These are phyloP conservation scores for Suillus discolor DNA, from an alignment of 768 basidiomycete species.

Conservation along the genomic window DNA sequence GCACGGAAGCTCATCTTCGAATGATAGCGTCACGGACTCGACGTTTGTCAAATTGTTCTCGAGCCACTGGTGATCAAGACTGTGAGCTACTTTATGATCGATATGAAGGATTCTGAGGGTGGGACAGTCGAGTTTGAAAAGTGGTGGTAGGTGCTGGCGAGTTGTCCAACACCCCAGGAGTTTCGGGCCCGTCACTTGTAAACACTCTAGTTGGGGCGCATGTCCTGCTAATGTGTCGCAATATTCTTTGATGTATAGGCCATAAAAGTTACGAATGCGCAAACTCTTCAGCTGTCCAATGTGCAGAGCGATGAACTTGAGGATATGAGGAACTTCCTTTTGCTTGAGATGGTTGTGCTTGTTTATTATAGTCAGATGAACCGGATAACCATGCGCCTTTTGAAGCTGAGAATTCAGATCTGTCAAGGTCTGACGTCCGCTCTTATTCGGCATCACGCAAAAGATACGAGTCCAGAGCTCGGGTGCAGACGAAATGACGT, in stretches of 20 bases:
- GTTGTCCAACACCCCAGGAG: background rate
- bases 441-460: background rate
- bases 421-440: background rate
- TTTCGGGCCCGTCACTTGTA: background rate
- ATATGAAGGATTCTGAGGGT: background rate
- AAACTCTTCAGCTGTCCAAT: background rate
- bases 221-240: background rate
- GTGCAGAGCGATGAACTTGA: background rate
- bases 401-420: background rate
- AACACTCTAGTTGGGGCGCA: background rate
- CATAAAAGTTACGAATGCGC: background rate
- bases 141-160: background rate
- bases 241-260: background rate
- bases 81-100: background rate
- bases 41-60: background rate
- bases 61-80: background rate
- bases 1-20: background rate
- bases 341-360: background rate
- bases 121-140: background rate
- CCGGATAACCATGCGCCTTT: background rate
- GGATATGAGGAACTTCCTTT: background rate
- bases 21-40: background rate
- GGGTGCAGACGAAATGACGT: background rate
- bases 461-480: background rate
- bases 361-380: background rate